phyloP scores from a whole-genome alignment of 805 yeast genomes.

The Ogataea sp. region DNA sequence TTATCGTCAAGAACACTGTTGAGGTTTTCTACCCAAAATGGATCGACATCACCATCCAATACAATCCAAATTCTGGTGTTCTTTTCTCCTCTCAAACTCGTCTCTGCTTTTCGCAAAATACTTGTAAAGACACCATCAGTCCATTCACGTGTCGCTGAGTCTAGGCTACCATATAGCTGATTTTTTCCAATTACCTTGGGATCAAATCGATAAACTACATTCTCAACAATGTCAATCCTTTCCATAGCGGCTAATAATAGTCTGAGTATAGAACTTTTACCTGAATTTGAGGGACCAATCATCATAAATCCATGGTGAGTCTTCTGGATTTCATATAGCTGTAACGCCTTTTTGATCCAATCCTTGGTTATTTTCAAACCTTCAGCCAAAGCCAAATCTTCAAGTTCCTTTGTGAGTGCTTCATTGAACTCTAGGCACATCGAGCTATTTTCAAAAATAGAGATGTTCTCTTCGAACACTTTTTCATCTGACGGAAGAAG shows the following conservation, averaged over 20 bases:
- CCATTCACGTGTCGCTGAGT: constrained; percentile 83
- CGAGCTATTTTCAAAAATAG: constrained; percentile 18
- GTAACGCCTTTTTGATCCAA: constrained; percentile 51
- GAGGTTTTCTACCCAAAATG: constrained; percentile 85
- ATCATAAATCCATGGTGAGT: constrained; percentile 75
- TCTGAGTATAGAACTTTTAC: constrained; percentile 54
- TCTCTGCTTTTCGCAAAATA: constrained; percentile 48
- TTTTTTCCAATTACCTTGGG: constrained; percentile 69
- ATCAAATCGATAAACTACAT: constrained; percentile 45
- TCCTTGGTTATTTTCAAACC: constrained; percentile 27
- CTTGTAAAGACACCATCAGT: constrained; percentile 77
- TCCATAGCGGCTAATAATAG: constrained; percentile 39
- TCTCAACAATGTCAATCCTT: constrained; percentile 22
- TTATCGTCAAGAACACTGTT: constrained; percentile 92
- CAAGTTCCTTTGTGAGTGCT: constrained; percentile 20
- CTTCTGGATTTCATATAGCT: constrained; percentile 51
- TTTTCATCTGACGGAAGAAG: constrained; percentile 44
- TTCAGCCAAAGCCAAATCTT: constrained; percentile 17
- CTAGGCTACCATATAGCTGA: constrained; percentile 61
- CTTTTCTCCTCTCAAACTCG: constrained; percentile 52
- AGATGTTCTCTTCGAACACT: constrained; percentile 23
- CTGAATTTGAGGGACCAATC: constrained; percentile 69
- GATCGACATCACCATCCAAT: constrained; percentile 91
- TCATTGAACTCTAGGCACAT: constrained; percentile 4
- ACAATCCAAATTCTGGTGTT: constrained; percentile 62